These are phyloP conservation scores for Kwoniella heveanensis DNA, from an alignment of 768 basidiomycete genomes.

Conservation along the genomic window DNA sequence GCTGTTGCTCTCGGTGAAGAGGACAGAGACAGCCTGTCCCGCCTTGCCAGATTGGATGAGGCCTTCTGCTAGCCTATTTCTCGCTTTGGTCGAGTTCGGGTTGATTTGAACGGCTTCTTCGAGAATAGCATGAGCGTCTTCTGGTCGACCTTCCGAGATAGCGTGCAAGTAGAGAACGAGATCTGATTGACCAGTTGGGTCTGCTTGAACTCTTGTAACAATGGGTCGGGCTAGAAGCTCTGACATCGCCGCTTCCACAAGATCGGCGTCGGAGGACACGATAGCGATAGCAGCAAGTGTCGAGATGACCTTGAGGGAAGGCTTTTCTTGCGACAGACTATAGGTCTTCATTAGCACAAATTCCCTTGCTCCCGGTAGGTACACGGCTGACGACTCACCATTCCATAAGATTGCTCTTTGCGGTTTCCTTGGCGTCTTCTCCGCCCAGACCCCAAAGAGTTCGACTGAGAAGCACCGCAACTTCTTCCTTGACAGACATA, in stretches of 20 bases:
- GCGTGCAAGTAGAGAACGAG: conserved; percentile 73
- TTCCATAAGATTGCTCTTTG: conserved; percentile 76
- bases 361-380: no score
- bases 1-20: not conserved
- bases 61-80: conserved; percentile 34
- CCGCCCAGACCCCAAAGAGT: conserved; percentile 79
- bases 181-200: conserved; percentile 70
- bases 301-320: conserved; percentile 78
- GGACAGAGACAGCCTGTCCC: conserved; percentile 21
- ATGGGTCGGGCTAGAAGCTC: conserved; percentile 73
- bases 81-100: conserved; percentile 14
- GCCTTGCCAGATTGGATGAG: conserved; percentile 27
- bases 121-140: conserved; percentile 27
- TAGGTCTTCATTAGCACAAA: not conserved
- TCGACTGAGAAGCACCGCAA: conserved; percentile 77
- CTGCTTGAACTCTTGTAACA: conserved; percentile 67
- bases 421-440: conserved; percentile 73
- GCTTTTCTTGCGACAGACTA: conserved; percentile 76
- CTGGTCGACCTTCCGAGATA: conserved; percentile 54
- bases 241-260: conserved; percentile 82
- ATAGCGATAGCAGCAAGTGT: conserved; percentile 87
- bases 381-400: conserved; percentile 71
- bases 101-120: conserved; percentile 22
- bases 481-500: conserved; percentile 64
- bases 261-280: conserved; percentile 66